Conservation (phyloP, 2,329 filamentous ascomycete genomes). For the Colletotrichum cordylinicola region DNA sequence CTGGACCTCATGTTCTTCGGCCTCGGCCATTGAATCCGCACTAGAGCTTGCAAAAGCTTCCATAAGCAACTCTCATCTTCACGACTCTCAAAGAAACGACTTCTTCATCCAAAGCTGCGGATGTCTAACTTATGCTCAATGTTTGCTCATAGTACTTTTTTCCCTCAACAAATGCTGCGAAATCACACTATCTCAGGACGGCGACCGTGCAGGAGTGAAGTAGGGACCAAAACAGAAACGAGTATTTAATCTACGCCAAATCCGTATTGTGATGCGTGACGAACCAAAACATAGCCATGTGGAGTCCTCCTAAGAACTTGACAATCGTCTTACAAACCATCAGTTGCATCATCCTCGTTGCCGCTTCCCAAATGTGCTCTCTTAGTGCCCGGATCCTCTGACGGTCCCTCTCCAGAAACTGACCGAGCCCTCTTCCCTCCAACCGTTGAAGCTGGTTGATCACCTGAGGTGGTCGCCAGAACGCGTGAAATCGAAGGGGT, state of each 20-base stretch:
- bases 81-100: background rate
- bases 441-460: background rate
- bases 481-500: background rate
- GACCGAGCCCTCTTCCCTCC: background rate
- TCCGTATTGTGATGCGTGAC: background rate
- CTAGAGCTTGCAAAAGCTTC: background rate
- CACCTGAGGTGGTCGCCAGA: background rate
- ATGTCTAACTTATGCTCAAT: too few species aligned
- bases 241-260: fast-evolving
- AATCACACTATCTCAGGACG: too few species aligned
- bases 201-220: too few species aligned
- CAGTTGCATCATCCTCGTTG: background rate
- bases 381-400: background rate
- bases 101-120: too few species aligned
- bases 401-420: background rate
- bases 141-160: too few species aligned
- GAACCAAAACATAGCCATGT: background rate
- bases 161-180: too few species aligned
- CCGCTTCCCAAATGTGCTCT: background rate
- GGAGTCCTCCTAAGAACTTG: background rate
- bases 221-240: too few species aligned
- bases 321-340: background rate
- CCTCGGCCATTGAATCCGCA: background rate
- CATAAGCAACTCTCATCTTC: background rate
- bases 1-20: background rate